phyloP scores from a whole-genome alignment of 2,329 filamentous ascomycete species.

The Ophiostoma sp. region DNA sequence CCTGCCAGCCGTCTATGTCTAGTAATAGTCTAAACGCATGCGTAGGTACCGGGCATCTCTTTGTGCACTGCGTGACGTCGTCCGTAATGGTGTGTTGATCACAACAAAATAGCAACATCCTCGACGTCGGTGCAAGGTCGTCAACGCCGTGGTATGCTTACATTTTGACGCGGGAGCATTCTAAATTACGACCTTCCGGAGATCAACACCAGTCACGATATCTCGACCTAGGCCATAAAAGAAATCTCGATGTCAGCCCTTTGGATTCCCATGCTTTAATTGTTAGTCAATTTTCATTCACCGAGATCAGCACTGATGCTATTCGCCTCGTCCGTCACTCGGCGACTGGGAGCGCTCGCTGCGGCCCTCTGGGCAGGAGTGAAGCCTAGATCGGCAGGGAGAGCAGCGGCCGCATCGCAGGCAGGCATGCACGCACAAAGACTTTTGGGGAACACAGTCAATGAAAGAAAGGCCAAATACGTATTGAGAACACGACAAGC shows the following conservation, averaged over 20 bases:
- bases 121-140: too few relatives aligned
- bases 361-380: not conserved
- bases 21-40: not conserved
- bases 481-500: not conserved
- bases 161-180: too few relatives aligned
- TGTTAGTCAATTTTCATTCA: not conserved
- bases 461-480: not conserved
- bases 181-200: not conserved
- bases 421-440: not conserved
- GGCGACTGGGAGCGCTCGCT: not conserved
- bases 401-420: not conserved
- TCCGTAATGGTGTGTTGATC: not conserved
- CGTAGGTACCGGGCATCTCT: not conserved
- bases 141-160: too few relatives aligned
- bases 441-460: not conserved
- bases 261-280: not conserved
- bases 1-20: not conserved
- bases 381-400: constrained; percentile 3
- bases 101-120: not conserved
- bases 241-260: not conserved
- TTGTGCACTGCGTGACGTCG: not conserved
- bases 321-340: not conserved
- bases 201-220: not conserved
- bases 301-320: not conserved
- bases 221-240: not conserved